Conservation (phyloP, 78 protist species). For the Dictyostelium citrinum region DNA sequence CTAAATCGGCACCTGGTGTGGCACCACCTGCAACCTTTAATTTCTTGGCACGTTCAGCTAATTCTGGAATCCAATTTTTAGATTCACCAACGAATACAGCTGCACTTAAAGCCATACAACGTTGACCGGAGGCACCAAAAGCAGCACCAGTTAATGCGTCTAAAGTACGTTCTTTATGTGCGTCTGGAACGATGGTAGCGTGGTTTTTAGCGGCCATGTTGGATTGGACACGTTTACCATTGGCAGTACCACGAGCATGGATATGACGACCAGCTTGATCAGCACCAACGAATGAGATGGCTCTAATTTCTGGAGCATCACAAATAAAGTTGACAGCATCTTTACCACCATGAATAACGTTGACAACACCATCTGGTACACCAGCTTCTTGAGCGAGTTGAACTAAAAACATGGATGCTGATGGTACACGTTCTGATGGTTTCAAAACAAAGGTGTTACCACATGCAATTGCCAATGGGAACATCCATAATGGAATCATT, state of each 20-base stretch:
- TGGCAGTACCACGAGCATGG: constrained; percentile 89
- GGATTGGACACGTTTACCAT: constrained; percentile 97
- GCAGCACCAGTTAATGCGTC: constrained; percentile 95
- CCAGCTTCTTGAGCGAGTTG: constrained; percentile 95
- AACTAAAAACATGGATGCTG: constrained; percentile 88
- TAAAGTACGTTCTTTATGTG: constrained; percentile 90
- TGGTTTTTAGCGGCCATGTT: constrained; percentile 99
- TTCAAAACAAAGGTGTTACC: constrained; percentile 97
- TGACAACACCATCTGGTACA: constrained; percentile 91
- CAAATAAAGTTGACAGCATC: constrained; percentile 96
- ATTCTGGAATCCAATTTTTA: constrained; percentile 85
- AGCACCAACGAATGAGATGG: constrained; percentile 98
- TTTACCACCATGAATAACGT: constrained; percentile 85
- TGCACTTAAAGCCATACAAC: constrained; percentile 99
- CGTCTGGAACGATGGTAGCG: constrained; percentile 96
- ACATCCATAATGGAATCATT: constrained; percentile 98
- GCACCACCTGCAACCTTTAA: constrained; percentile 80
- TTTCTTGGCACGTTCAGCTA: constrained; percentile 84
- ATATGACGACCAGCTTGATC: constrained; percentile 88
- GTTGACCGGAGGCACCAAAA: constrained; percentile 99
- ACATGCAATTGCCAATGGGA: constrained; percentile 94
- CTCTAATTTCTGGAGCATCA: constrained; percentile 91
- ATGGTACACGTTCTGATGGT: constrained; percentile 97
- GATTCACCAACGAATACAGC: constrained; percentile 96
- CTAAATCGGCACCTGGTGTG: constrained; percentile 84